Evolutionary conservation across 495 filamentous ascomycete species (phyloP).

Genomic region (Cercophora samala): DNA sequence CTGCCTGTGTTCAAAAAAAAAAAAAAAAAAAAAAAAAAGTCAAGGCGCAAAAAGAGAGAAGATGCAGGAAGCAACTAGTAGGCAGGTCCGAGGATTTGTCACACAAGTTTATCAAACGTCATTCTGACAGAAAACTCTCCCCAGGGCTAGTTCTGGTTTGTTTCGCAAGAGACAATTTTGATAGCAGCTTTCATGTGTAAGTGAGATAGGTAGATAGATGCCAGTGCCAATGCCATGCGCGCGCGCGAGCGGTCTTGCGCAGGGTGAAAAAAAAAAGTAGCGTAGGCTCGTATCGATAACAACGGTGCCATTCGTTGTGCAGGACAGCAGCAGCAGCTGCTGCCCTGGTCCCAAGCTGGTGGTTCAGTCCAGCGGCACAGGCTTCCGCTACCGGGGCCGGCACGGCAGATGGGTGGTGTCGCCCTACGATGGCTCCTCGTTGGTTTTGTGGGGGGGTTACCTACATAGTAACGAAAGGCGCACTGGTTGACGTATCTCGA

Average conservation of each 20-base stretch:
- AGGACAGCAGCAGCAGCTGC: no score
- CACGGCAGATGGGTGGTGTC: neutral
- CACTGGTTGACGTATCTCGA: neutral
- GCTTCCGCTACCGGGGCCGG: neutral
- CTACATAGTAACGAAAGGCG: neutral
- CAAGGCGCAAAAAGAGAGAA: neutral
- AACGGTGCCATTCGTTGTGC: neutral
- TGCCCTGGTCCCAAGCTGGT: neutral
- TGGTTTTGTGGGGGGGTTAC: neutral
- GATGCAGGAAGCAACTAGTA: neutral
- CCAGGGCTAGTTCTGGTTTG: no score
- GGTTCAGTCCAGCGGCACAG: conserved; percentile 1
- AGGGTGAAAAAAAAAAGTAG: neutral
- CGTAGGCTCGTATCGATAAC: neutral
- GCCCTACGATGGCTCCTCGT: neutral
- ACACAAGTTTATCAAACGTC: neutral
- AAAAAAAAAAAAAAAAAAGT: neutral
- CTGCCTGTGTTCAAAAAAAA: neutral
- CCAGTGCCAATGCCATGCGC: no score
- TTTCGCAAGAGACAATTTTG: neutral
- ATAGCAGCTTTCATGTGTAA: neutral
- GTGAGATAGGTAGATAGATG: neutral
- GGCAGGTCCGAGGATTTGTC: neutral
- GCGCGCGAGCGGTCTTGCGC: no score
- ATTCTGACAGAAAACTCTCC: conserved; percentile 2